These are phyloP conservation scores for Penicillium taxi DNA, from an alignment of 495 filamentous ascomycete genomes.

Conservation along the genomic window DNA sequence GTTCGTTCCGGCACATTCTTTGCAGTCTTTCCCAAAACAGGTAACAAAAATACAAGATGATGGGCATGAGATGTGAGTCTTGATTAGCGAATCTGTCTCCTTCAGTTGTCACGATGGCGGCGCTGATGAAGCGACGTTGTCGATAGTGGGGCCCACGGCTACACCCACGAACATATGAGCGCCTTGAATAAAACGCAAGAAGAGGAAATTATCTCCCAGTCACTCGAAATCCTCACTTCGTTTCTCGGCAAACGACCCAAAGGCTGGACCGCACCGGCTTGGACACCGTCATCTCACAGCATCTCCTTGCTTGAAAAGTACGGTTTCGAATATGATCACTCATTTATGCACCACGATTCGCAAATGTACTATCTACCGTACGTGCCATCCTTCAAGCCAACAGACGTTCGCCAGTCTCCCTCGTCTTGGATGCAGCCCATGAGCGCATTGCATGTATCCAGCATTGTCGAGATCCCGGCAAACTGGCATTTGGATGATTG, in stretches of 20 bases:
- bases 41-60: slow-evolving; percentile 28
- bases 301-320: slow-evolving; percentile 39
- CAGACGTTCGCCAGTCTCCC: slow-evolving; percentile 44
- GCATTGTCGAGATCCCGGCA: slow-evolving; percentile 49
- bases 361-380: slow-evolving; percentile 48
- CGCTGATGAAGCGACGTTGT: not conserved
- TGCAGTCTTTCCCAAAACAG: slow-evolving; percentile 32
- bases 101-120: not conserved
- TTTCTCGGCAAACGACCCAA: slow-evolving; percentile 26
- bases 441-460: slow-evolving; percentile 33
- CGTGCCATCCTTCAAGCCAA: slow-evolving; percentile 35
- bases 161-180: slow-evolving; percentile 30
- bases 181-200: slow-evolving; percentile 25
- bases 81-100: not conserved
- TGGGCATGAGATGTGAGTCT: slow-evolving; percentile 26
- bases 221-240: slow-evolving; percentile 23
- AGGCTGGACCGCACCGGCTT: slow-evolving; percentile 38
- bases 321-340: slow-evolving; percentile 33
- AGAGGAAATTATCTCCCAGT: slow-evolving; percentile 26
- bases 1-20: slow-evolving; percentile 33
- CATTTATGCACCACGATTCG: slow-evolving; percentile 48
- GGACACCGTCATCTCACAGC: slow-evolving; percentile 45
- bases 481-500: slow-evolving; percentile 52
- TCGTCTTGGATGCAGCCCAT: slow-evolving; percentile 51
- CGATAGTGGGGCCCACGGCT: slow-evolving; percentile 35